Percentiles rank a stretch among this genome's conserved stretches.
Evolutionary conservation across 2,329 filamentous ascomycete species (phyloP).

Genomic region (Calonectria pseudoturangicola): DNA sequence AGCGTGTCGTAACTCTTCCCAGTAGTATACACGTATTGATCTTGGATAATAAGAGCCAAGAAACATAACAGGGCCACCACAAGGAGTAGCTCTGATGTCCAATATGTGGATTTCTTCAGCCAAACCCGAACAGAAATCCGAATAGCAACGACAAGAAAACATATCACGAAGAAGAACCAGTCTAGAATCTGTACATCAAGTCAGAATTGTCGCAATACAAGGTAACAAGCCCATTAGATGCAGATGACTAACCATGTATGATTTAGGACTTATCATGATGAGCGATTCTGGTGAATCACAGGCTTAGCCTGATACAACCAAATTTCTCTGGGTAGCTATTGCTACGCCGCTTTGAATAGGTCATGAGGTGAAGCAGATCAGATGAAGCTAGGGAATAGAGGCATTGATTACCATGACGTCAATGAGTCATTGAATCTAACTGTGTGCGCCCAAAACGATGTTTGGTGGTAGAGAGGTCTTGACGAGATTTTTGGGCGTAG

Average conservation of each 20-base stretch:
- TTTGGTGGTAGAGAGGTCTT: neutral
- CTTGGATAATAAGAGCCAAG: constrained; percentile 10
- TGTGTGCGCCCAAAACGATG: neutral
- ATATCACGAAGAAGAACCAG: neutral
- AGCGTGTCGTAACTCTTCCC: neutral
- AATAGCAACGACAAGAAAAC: neutral
- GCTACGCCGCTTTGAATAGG: neutral
- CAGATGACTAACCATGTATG: neutral
- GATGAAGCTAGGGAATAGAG: neutral
- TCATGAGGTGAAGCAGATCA: neutral
- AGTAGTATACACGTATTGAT: neutral
- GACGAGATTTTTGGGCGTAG: neutral
- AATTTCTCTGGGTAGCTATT: neutral
- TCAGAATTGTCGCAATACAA: neutral
- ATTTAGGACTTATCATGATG: neutral
- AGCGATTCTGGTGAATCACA: neutral
- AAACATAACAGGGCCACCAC: constrained; percentile 5
- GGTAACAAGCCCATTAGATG: too few relatives aligned
- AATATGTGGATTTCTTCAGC: neutral
- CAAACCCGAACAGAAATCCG: neutral
- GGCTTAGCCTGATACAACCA: neutral
- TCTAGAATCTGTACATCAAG: neutral
- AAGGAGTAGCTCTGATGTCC: constrained; percentile 15
- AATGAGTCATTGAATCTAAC: neutral
- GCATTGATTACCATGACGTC: neutral